Evolutionary conservation across 768 basidiomycete genomes (phyloP).

Genomic region (Lentinula sp.): DNA sequence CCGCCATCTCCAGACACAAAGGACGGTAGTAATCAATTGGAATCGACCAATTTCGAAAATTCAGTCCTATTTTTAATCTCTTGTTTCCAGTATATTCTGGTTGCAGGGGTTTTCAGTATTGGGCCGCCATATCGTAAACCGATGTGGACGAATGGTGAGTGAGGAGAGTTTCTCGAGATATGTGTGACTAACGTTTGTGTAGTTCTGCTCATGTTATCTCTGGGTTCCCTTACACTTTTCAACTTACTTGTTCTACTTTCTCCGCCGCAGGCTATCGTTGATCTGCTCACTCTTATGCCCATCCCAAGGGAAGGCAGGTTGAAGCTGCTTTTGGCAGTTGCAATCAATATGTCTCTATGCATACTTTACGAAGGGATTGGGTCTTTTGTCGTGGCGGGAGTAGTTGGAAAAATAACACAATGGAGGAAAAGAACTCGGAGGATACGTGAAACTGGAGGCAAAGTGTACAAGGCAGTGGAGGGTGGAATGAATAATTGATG

Average conservation of each 20-base stretch:
- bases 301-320: conserved; percentile 64
- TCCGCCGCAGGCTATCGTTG: conserved; percentile 53
- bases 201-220: conserved; percentile 81
- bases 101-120: conserved; percentile 96
- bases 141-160: conserved; percentile 90
- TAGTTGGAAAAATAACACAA: conserved; percentile 41
- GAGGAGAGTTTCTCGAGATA: background rate
- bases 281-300: conserved; percentile 70
- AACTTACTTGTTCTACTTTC: conserved; percentile 72
- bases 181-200: background rate
- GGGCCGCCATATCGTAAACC: conserved; percentile 94
- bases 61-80: conserved; percentile 88
- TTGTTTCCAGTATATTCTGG: conserved; percentile 97
- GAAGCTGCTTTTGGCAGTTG: conserved; percentile 61
- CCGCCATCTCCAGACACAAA: conserved; percentile 45
- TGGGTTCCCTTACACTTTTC: conserved; percentile 63
- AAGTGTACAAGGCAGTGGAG: conserved; percentile 83
- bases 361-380: conserved; percentile 77
- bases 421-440: conserved; percentile 38
- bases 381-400: conserved; percentile 45
- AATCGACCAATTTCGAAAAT: conserved; percentile 88
- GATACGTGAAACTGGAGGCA: conserved; percentile 50
- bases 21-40: conserved; percentile 61
- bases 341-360: conserved; percentile 65
- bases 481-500: conserved; percentile 43